These are phyloP conservation scores for Gonapodya prolifera DNA, from an alignment of 192 early-diverging fungal genomes.

Conservation along the genomic window DNA sequence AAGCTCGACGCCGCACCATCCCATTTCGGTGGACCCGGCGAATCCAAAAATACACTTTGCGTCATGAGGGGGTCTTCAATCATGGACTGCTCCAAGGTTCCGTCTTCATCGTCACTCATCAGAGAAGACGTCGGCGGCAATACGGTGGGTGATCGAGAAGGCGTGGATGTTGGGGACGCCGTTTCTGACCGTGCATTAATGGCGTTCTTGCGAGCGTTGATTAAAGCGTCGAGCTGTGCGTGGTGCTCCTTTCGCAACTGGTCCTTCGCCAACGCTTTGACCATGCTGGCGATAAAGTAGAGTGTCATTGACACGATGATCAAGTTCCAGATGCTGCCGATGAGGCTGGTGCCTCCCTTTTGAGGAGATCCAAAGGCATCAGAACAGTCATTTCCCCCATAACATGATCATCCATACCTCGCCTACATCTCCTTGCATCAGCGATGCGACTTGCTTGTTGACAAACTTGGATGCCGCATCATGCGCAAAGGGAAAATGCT, in stretches of 20 bases:
- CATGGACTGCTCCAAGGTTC: neutral
- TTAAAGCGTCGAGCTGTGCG: constrained; percentile 4
- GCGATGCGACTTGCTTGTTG: constrained; percentile 23
- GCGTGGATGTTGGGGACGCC: neutral
- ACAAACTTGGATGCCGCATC: constrained; percentile 37
- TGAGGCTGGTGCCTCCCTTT: constrained; percentile 31
- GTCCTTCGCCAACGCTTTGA: constrained; percentile 70
- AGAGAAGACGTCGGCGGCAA: no score
- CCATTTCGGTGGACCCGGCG: neutral
- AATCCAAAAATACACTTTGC: neutral
- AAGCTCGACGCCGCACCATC: neutral
- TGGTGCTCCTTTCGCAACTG: constrained; percentile 40
- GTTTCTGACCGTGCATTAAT: neutral
- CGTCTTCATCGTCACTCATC: neutral
- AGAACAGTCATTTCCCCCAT: constrained; percentile 17
- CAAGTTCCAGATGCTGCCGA: constrained; percentile 63
- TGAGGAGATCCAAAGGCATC: constrained; percentile 10
- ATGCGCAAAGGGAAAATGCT: constrained; percentile 42
- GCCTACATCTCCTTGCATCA: constrained; percentile 6
- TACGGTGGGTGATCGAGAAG: neutral
- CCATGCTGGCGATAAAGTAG: constrained; percentile 71
- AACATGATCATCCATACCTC: constrained; percentile 4
- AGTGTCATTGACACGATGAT: constrained; percentile 66
- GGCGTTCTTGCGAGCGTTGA: neutral
- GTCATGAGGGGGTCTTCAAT: neutral